Evolutionary conservation across 768 basidiomycete genomes (phyloP).

Genomic region (Filobasidium wieringae): DNA sequence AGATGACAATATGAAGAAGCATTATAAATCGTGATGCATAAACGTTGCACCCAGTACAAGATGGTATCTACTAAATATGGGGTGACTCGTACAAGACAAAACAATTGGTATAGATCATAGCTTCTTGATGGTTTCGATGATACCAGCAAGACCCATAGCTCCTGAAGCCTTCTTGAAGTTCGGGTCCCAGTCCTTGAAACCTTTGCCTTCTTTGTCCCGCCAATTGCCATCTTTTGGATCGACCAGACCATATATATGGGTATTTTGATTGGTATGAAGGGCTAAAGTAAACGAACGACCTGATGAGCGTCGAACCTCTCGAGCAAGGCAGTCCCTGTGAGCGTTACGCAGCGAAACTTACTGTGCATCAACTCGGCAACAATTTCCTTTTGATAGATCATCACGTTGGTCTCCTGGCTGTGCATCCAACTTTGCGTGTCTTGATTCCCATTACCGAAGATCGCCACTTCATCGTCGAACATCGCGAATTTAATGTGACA

Average conservation of each 20-base stretch:
- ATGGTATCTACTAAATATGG: too few relatives aligned
- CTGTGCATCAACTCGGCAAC: conserved; percentile 49
- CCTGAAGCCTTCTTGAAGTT: conserved; percentile 26
- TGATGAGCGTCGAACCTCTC: background rate
- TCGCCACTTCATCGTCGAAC: conserved; percentile 54
- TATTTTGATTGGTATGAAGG: conserved; percentile 42
- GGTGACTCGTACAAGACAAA: too few relatives aligned
- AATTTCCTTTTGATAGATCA: conserved; percentile 50
- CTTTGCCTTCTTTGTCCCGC: conserved; percentile 46
- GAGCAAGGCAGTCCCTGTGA: background rate
- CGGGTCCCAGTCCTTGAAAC: conserved; percentile 34
- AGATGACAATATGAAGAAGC: too few relatives aligned
- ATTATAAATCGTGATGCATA: too few relatives aligned
- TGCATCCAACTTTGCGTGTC: conserved; percentile 64
- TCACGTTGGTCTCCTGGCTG: conserved; percentile 57
- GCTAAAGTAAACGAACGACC: conserved; percentile 6
- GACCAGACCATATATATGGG: conserved; percentile 45
- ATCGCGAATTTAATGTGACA: conserved; percentile 63
- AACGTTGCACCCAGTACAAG: too few relatives aligned
- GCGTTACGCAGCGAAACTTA: conserved; percentile 10
- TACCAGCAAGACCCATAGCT: conserved; percentile 28
- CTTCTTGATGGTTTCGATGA: conserved; percentile 24
- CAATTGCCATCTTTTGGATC: conserved; percentile 49
- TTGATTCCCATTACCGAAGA: conserved; percentile 60
- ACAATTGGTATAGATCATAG: too few relatives aligned